These are phyloP conservation scores for Paramyrothecium roridum DNA, from an alignment of 2,329 filamentous ascomycete species.

Conservation along the genomic window DNA sequence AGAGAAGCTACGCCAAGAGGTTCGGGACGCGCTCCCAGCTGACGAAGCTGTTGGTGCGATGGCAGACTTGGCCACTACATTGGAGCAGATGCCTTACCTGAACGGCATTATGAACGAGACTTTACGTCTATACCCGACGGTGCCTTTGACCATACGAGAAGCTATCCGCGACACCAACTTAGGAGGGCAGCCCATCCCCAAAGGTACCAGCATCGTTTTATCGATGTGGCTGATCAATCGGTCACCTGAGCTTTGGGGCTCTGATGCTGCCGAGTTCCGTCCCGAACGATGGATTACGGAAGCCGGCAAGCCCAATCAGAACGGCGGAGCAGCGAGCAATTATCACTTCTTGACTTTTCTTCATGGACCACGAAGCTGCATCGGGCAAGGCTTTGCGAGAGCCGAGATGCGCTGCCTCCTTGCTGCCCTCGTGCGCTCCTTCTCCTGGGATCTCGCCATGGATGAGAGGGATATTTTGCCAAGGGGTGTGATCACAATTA, in stretches of 20 bases:
- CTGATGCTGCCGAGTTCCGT: conserved; percentile 62
- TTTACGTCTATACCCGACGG: conserved; percentile 64
- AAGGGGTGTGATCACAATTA: conserved; percentile 61
- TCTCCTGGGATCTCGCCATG: conserved; percentile 54
- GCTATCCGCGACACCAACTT: conserved; percentile 55
- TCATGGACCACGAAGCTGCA: conserved; percentile 79
- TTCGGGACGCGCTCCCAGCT: conserved; percentile 45
- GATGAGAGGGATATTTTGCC: conserved; percentile 58
- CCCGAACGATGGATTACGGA: conserved; percentile 64
- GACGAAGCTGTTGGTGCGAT: background rate
- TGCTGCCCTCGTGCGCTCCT: conserved; percentile 63
- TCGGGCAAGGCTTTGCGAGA: conserved; percentile 71
- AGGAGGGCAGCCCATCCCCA: conserved; percentile 57
- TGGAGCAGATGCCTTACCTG: conserved; percentile 65
- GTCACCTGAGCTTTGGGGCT: conserved; percentile 62
- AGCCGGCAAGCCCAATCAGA: conserved; percentile 51
- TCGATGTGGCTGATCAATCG: conserved; percentile 60
- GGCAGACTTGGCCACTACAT: conserved; percentile 40
- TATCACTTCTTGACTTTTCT: conserved; percentile 76
- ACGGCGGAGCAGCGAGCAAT: conserved; percentile 66
- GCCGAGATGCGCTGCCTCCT: conserved; percentile 73
- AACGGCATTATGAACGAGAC: conserved; percentile 69
- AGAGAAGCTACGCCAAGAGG: conserved; percentile 55
- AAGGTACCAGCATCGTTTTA: conserved; percentile 61
- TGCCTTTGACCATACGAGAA: conserved; percentile 61